These are phyloP conservation scores for Hepatocystis sp. DNA, from an alignment of 169 alveolate genomes.

Conservation along the genomic window DNA sequence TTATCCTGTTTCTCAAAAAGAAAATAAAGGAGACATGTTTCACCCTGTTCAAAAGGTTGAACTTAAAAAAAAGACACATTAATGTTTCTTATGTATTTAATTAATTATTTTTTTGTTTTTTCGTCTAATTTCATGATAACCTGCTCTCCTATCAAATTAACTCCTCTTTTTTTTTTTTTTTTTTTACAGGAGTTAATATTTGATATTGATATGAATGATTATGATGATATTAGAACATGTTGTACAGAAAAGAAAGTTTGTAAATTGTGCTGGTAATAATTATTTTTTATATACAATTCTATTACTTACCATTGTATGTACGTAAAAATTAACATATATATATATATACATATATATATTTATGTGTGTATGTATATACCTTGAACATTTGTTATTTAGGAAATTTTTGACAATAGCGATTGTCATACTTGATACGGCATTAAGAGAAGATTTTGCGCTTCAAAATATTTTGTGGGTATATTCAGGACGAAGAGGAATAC, in stretches of 20 bases:
- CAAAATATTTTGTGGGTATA: constrained; percentile 95
- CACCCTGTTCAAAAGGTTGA: constrained; percentile 81
- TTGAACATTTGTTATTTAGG: constrained; percentile 43
- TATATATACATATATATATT: too few relatives aligned
- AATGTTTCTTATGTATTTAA: not conserved
- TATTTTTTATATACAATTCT: too few relatives aligned
- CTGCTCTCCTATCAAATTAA: constrained; percentile 77
- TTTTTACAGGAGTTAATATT: constrained; percentile 96
- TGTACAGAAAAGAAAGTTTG: constrained; percentile 97
- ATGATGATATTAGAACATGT: constrained; percentile 98
- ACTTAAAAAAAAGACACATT: not conserved
- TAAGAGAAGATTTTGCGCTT: constrained; percentile 96
- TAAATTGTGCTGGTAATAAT: constrained; percentile 94
- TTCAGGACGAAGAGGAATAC: constrained; percentile 99
- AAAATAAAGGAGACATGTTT: constrained; percentile 79
- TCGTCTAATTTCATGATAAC: not conserved
- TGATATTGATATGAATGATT: constrained; percentile 99
- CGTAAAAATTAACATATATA: too few relatives aligned
- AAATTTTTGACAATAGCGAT: constrained; percentile 89
- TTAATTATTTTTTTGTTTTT: constrained; percentile 1
- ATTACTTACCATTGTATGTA: not conserved
- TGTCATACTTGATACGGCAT: constrained; percentile 83
- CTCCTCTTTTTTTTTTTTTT: too few relatives aligned
- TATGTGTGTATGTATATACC: too few relatives aligned
- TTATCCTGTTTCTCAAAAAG: constrained; percentile 88